Conservation (phyloP, 176 grass and related monocot species). For the Carex kokanica region DNA sequence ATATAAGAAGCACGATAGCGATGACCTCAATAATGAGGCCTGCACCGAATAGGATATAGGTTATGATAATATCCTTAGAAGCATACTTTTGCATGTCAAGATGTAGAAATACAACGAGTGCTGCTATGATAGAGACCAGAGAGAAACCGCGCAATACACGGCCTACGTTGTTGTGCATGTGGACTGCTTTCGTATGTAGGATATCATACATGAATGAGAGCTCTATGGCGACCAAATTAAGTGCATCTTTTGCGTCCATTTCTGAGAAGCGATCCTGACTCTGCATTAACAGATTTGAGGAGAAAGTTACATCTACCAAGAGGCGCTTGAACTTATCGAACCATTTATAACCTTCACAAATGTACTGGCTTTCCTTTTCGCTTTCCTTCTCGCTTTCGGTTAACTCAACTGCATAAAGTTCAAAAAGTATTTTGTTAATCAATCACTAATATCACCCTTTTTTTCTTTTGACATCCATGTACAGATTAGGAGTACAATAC, state of each 20-base stretch:
- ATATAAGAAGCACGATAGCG: background rate
- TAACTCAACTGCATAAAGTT: too few relatives aligned
- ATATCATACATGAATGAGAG: conserved; percentile 30
- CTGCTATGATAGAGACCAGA: conserved; percentile 19
- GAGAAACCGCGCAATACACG: conserved; percentile 24
- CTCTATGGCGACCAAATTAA: conserved; percentile 47
- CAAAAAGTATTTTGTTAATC: too few relatives aligned
- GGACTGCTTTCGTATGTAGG: conserved; percentile 51
- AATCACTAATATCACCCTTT: too few relatives aligned
- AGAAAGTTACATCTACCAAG: conserved; percentile 54
- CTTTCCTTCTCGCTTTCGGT: too few relatives aligned
- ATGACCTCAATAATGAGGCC: conserved; percentile 1
- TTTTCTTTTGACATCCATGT: too few relatives aligned
- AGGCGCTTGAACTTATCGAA: conserved; percentile 42
- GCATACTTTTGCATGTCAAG: background rate
- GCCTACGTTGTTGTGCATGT: background rate
- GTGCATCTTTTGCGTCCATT: background rate
- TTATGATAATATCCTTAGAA: conserved; percentile 29
- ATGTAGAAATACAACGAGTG: conserved; percentile 21
- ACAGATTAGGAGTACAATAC: too few relatives aligned
- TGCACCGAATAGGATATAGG: conserved; percentile 42
- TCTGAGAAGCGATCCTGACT: conserved; percentile 17
- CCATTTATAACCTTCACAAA: conserved; percentile 29
- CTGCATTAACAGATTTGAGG: conserved; percentile 28
- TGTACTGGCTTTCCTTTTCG: background rate